A percentile compares a stretch with the other conserved stretches of the same genome.
Evolutionary conservation across 2,329 filamentous ascomycete genomes (phyloP).

Genomic region (Blumeriella jaapii): DNA sequence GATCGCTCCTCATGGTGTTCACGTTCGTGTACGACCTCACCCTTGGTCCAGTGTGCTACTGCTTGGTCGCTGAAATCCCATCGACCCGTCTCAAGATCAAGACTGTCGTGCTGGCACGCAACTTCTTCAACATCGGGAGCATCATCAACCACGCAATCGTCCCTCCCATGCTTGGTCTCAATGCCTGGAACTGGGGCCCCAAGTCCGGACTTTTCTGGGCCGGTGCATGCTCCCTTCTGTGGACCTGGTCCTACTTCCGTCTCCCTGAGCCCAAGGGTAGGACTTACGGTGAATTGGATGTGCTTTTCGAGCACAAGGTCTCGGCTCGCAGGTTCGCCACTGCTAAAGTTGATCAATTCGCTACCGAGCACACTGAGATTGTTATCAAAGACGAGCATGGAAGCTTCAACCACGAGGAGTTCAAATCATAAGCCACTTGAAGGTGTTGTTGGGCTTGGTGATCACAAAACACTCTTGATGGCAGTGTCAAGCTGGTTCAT

Average conservation of each 20-base stretch:
- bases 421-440: no score
- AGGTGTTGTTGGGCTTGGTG: no score
- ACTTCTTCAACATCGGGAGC: slow-evolving; percentile 28
- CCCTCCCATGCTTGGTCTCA: slow-evolving; percentile 43
- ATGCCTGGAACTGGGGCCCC: slow-evolving; percentile 30
- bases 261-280: slow-evolving; percentile 45
- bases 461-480: no score
- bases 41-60: slow-evolving; percentile 34
- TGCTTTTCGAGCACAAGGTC: slow-evolving; percentile 54
- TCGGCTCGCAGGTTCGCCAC: slow-evolving; percentile 24
- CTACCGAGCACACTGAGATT: slow-evolving; percentile 4
- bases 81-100: slow-evolving; percentile 61
- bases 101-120: slow-evolving; percentile 56
- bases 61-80: slow-evolving; percentile 32
- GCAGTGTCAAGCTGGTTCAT: no score
- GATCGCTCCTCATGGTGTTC: slow-evolving; percentile 31
- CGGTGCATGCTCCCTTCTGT: slow-evolving; percentile 29
- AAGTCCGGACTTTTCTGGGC: slow-evolving; percentile 33
- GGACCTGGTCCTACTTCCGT: slow-evolving; percentile 30
- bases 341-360: slow-evolving; percentile 24
- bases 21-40: slow-evolving; percentile 34
- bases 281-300: slow-evolving; percentile 73
- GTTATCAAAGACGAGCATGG: no score
- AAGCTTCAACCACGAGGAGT: no score
- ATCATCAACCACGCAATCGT: slow-evolving; percentile 37